phyloP scores from a whole-genome alignment of 1,139 yeast species.

The Suhomyces maxii region DNA sequence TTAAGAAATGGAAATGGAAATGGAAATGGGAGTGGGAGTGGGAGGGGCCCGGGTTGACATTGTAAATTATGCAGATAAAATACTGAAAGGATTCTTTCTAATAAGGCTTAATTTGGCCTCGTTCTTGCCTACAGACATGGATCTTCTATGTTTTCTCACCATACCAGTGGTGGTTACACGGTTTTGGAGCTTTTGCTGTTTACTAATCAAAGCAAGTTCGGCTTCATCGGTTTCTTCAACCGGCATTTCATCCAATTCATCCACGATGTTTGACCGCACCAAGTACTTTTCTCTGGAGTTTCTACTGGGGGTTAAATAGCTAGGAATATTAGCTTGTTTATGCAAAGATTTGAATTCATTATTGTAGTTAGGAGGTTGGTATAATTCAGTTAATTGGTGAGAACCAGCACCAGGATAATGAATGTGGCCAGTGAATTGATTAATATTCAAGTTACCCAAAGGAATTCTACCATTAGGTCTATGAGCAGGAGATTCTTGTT shows the following conservation, averaged over 20 bases:
- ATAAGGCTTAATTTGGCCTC: slow-evolving; percentile 37
- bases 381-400: slow-evolving; percentile 29
- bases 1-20: no score
- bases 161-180: slow-evolving; percentile 10
- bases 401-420: slow-evolving; percentile 9
- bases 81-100: slow-evolving; percentile 30
- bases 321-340: slow-evolving; percentile 33
- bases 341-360: slow-evolving; percentile 39
- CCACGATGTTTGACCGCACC: slow-evolving; percentile 19
- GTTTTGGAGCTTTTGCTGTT: slow-evolving; percentile 10
- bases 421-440: slow-evolving; percentile 37
- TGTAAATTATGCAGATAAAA: slow-evolving; percentile 13
- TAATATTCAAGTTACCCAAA: slow-evolving; percentile 32
- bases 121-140: slow-evolving; percentile 43
- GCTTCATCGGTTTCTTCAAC: slow-evolving; percentile 32
- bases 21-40: no score
- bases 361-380: slow-evolving; percentile 33
- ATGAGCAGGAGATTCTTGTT: slow-evolving; percentile 14
- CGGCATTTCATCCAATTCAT: slow-evolving; percentile 10
- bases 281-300: slow-evolving; percentile 25
- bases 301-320: slow-evolving; percentile 38
- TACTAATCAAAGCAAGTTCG: slow-evolving; percentile 20
- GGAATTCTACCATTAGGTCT: slow-evolving; percentile 26
- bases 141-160: slow-evolving; percentile 31
- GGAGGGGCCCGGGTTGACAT: background rate